Evolutionary conservation across 1,139 yeast species (phyloP), one percentile per base, ranked within the genome.

Genomic region (Geotrichum armillariae): DNA sequence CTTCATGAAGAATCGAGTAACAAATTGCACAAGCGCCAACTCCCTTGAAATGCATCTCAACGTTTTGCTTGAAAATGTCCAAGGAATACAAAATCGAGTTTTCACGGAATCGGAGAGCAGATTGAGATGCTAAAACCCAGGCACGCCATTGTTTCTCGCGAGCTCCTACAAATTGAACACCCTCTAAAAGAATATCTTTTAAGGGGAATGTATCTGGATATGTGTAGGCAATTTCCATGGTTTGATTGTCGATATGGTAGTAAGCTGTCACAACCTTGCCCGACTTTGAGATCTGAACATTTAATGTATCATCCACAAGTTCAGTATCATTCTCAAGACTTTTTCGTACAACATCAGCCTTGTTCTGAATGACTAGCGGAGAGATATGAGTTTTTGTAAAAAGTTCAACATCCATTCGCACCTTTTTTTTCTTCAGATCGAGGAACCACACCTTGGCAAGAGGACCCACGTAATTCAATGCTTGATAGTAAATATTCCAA

Each of bases 11-110:
- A 56, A 91, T 85, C 3, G 95, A 84, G 66, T 91, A 93, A 67
- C 99, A 93, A 63, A 93, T 90, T 4, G 98, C 95, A 75, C 99
- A 93, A 56, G 93, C 98, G 60, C 89, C 96, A 59, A 89, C 90
- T 0, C 97, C 97, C 36, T 69, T 70, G 51, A 91, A 91, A 64
- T 91, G 95, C 54, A 87, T 73, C 44, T 80, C 77, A 38, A 89
- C 93, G 63, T 90, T 90, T 60, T 79, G 82, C 65, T 86, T 83
- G 67, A 91, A 88, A 43, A 88, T 75, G 57, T 86, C 91, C 50
- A 94, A 74, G 1, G 96, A 86, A 53, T 89, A 96, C 38, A 83
- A 70, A 29, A 93, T 80, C 40, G 83, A 82, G 5, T 86, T 78
- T 12, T 49, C 43, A 16, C 34, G 38, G 14, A 43, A 37, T 27